phyloP scores from a whole-genome alignment of 2,329 filamentous ascomycete genomes.

The Diaporthe eres region DNA sequence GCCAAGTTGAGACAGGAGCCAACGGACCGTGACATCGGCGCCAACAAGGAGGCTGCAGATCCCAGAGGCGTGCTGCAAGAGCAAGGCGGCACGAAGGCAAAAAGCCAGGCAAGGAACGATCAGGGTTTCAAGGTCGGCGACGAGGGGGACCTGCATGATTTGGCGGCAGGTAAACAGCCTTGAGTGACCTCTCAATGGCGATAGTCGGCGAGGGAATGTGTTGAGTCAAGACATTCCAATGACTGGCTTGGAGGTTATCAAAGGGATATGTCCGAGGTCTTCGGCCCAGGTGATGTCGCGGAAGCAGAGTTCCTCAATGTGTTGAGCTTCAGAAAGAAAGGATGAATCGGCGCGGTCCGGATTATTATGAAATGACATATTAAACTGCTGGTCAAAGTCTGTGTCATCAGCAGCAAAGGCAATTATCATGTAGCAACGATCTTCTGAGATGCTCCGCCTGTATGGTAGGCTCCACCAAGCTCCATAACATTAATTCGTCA shows the following conservation, averaged over 20 bases:
- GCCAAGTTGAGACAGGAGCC: constrained; percentile 34
- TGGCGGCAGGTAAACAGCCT: constrained; percentile 13
- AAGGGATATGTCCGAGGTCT: background rate
- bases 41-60: constrained; percentile 25
- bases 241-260: background rate
- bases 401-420: too few species aligned
- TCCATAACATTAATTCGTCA: too few species aligned
- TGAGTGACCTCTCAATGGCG: background rate
- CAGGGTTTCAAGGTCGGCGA: constrained; percentile 25
- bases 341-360: background rate
- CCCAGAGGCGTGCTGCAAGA: constrained; percentile 6
- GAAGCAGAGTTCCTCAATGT: background rate
- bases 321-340: background rate
- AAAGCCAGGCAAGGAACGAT: background rate
- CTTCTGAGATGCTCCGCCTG: background rate
- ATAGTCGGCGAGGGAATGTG: background rate
- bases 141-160: constrained; percentile 21
- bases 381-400: too few species aligned
- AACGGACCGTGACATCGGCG: constrained; percentile 30
- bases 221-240: background rate
- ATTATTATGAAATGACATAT: background rate
- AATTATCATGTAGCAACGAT: background rate
- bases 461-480: too few species aligned
- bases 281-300: background rate
- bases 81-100: background rate